Conservation (phyloP, 2,329 filamentous ascomycete genomes). For the Corynespora cassiicola region DNA sequence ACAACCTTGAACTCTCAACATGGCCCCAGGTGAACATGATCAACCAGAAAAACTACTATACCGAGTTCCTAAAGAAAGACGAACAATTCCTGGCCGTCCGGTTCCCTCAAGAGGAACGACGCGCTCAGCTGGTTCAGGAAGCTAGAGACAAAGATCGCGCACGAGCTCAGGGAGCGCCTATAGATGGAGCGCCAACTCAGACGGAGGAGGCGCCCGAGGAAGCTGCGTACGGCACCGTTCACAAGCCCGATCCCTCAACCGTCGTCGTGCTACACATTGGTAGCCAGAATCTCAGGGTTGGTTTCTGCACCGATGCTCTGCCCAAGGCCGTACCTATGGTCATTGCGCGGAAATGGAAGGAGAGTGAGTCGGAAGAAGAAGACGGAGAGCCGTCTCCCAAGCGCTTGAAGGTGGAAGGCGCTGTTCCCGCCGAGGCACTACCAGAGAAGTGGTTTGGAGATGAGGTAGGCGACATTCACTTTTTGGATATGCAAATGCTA, state of each 20-base stretch:
- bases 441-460: constrained; percentile 87
- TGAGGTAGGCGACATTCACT: constrained; percentile 61
- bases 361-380: constrained; percentile 83
- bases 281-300: constrained; percentile 93
- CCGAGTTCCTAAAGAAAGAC: constrained; percentile 97
- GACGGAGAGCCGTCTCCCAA: constrained; percentile 80
- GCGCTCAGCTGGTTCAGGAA: constrained; percentile 82
- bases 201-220: constrained; percentile 40
- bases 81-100: constrained; percentile 92
- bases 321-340: constrained; percentile 95
- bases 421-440: constrained; percentile 64
- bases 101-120: constrained; percentile 84
- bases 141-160: constrained; percentile 89
- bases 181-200: constrained; percentile 28
- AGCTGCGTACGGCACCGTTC: constrained; percentile 30
- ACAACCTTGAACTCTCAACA: constrained; percentile 93
- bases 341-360: constrained; percentile 78
- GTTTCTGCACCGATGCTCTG: constrained; percentile 92
- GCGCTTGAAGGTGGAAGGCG: constrained; percentile 65
- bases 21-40: constrained; percentile 94
- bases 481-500: constrained; percentile 7
- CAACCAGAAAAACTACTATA: constrained; percentile 97
- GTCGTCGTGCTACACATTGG: constrained; percentile 95
- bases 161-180: constrained; percentile 68
- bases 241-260: constrained; percentile 74